These are phyloP conservation scores for Euphrasia confusa DNA, from an alignment of 257 asterid genomes.

Conservation along the genomic window DNA sequence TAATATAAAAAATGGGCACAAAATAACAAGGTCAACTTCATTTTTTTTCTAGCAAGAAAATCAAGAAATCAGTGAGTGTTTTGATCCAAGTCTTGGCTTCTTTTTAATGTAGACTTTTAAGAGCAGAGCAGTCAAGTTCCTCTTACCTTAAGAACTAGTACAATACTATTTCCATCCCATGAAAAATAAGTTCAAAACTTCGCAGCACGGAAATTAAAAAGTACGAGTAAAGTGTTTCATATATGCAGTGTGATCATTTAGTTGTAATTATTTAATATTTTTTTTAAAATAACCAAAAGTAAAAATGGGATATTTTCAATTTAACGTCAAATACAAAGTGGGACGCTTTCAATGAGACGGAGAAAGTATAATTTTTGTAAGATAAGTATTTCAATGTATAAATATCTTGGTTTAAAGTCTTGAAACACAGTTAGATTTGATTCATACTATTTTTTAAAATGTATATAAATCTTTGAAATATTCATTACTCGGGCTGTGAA, in stretches of 20 bases:
- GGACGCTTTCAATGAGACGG: no score
- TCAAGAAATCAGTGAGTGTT: neutral
- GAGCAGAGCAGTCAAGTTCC: neutral
- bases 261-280: no score
- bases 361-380: neutral
- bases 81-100: conserved; percentile 4
- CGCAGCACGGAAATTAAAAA: neutral
- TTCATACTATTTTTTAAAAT: neutral
- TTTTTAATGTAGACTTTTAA: conserved; percentile 27
- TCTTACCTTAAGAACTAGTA: neutral
- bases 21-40: conserved; percentile 17
- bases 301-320: no score
- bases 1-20: conserved; percentile 9
- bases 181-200: no score
- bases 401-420: neutral
- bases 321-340: no score
- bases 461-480: neutral
- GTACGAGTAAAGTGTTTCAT: no score
- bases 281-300: no score
- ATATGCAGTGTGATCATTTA: no score
- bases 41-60: conserved; percentile 14
- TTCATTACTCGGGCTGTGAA: neutral
- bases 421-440: neutral
- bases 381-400: neutral
- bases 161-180: no score